These are phyloP conservation scores for Penicillium steckii DNA, from an alignment of 495 filamentous ascomycete species.

Conservation along the genomic window DNA sequence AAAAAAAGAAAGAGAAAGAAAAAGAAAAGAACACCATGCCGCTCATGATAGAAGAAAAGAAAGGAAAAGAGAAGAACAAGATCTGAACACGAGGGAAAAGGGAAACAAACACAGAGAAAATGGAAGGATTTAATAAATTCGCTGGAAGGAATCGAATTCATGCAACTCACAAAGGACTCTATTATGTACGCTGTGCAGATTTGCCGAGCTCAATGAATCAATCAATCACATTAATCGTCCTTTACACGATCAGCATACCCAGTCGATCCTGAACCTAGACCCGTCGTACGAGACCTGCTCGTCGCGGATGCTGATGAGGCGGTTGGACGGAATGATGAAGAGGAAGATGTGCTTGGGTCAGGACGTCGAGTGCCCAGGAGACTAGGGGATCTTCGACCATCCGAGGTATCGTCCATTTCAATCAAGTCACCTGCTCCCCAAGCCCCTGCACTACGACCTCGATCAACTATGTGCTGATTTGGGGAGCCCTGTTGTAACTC, in stretches of 20 bases:
- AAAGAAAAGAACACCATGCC: constrained; percentile 17
- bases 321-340: constrained; percentile 24
- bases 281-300: constrained; percentile 43
- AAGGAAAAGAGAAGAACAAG: constrained; percentile 1
- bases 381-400: constrained; percentile 28
- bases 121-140: constrained; percentile 16
- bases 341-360: constrained; percentile 21
- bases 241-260: constrained; percentile 26
- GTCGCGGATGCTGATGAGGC: constrained; percentile 33
- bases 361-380: constrained; percentile 19
- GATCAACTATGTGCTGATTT: constrained; percentile 27
- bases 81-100: background rate
- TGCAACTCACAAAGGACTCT: constrained; percentile 12
- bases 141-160: constrained; percentile 10
- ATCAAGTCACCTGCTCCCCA: constrained; percentile 70
- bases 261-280: constrained; percentile 12
- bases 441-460: constrained; percentile 35
- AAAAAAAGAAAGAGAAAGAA: constrained; percentile 4
- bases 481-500: constrained; percentile 39
- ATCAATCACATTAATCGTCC: constrained; percentile 28
- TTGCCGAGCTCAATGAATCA: constrained; percentile 9
- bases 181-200: constrained; percentile 27
- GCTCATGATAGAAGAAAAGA: constrained; percentile 13
- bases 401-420: constrained; percentile 69
- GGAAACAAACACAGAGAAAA: constrained; percentile 1